phyloP scores from a whole-genome alignment of 352 stramenopile genomes.

The Phytophthora pini region DNA sequence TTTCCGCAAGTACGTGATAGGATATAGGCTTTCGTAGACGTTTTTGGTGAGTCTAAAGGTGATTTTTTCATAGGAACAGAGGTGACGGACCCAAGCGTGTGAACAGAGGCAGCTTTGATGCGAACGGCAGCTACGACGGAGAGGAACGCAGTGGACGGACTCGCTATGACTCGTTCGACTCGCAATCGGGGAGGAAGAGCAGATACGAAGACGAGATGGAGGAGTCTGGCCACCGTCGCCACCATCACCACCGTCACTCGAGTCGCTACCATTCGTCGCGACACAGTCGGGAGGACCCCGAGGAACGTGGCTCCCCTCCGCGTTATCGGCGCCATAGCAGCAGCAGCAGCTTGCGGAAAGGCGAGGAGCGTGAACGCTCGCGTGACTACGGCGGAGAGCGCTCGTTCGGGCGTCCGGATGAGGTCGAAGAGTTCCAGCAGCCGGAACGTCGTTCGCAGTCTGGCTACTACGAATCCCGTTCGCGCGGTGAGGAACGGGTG shows the following conservation, averaged over 20 bases:
- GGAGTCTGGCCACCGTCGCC: conserved; percentile 24
- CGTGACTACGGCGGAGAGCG: conserved; percentile 27
- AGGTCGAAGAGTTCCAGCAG: conserved; percentile 28
- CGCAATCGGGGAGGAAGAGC: conserved; percentile 17
- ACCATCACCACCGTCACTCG: conserved; percentile 32
- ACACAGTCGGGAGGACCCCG: conserved; percentile 35
- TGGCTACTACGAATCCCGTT: conserved; percentile 25
- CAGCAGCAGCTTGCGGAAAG: conserved; percentile 37
- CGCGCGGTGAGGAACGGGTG: conserved; percentile 28
- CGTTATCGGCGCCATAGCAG: conserved; percentile 30
- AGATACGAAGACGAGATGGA: conserved; percentile 35
- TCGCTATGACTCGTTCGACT: conserved; percentile 37
- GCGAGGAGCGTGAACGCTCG: conserved; percentile 33
- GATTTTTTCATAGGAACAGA: conserved; percentile 23
- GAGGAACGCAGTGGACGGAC: conserved; percentile 20
- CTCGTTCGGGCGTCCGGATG: conserved; percentile 24
- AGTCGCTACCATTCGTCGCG: conserved; percentile 41
- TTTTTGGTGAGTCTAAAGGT: too few species aligned
- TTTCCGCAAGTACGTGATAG: conserved; percentile 43
- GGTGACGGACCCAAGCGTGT: conserved; percentile 27
- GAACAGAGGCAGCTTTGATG: conserved; percentile 30
- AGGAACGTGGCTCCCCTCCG: conserved; percentile 32
- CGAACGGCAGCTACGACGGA: conserved; percentile 16
- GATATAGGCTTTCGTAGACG: background rate
- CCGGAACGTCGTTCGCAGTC: conserved; percentile 17